These are phyloP conservation scores for Populus nigra DNA, from an alignment of 345 rosid species.

Conservation along the genomic window DNA sequence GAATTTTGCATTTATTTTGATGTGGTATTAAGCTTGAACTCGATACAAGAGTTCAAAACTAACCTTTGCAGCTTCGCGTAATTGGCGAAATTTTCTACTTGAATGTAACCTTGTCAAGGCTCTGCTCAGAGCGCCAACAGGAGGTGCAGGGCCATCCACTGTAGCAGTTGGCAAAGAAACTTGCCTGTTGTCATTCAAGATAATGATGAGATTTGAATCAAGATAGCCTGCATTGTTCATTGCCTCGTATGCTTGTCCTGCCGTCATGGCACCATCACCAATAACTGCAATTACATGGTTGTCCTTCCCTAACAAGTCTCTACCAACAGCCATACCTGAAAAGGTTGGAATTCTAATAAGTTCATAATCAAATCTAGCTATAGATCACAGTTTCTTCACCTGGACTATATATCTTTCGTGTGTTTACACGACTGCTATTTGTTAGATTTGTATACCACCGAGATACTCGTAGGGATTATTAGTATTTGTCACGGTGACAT, in stretches of 20 bases:
- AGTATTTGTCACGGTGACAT: too few relatives aligned
- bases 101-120: slow-evolving; percentile 38
- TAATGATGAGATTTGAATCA: slow-evolving; percentile 41
- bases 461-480: too few relatives aligned
- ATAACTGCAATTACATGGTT: slow-evolving; percentile 49
- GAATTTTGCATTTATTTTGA: too few relatives aligned
- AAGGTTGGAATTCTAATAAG: background rate
- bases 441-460: too few relatives aligned
- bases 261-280: slow-evolving; percentile 57
- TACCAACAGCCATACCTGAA: slow-evolving; percentile 51
- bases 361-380: background rate
- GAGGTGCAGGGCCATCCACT: slow-evolving; percentile 49
- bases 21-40: too few relatives aligned
- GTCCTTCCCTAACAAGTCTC: slow-evolving; percentile 45
- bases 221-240: slow-evolving; percentile 56
- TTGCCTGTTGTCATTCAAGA: slow-evolving; percentile 49
- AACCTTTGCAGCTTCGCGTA: slow-evolving; percentile 44
- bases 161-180: slow-evolving; percentile 57
- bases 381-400: background rate
- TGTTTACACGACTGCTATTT: background rate
- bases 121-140: slow-evolving; percentile 44
- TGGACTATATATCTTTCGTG: background rate
- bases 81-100: slow-evolving; percentile 24
- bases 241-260: slow-evolving; percentile 55
- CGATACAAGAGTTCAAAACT: background rate